Evolutionary conservation across 1,284 basidiomycete genomes (phyloP), one percentile per base, ranked within the genome.

Genomic region (Pterulicium gracile): DNA sequence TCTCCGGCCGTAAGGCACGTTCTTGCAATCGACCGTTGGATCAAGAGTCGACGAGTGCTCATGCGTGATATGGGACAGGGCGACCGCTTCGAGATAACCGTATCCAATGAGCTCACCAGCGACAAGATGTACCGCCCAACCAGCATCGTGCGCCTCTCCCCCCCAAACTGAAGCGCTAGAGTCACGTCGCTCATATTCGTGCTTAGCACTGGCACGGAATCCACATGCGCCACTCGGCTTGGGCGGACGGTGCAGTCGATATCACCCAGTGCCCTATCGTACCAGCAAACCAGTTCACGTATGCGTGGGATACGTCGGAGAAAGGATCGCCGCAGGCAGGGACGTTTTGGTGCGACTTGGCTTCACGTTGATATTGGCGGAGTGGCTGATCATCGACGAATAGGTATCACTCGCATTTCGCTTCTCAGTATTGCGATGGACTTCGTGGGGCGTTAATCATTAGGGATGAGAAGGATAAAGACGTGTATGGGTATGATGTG

Each of bases 51-150:
- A n/a, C n/a, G n/a, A n/a, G n/a, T n/a, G n/a, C n/a, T n/a, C n/a
- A n/a, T n/a, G n/a, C n/a, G n/a, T 32, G 7, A 7, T 32, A n/a
- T n/a, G n/a, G n/a, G n/a, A 32, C 27, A 41, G 39, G 39, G 39
- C 12, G 52, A 55, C 27, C 46, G 47, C 13, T 57, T 60, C 46
- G 46, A 53, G 44, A 55, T 63, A 27, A 58, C 58, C 20, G 62
- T 64, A 27, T 47, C 48, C 24, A 52, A 63, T 45, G 3, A 54
- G 20, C 50, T 64, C 20, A 51, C 49, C 0, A 53, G 62, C 45
- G 43, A 47, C 2, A 56, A 51, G 2, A 58, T 64, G 59, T 49
- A 58, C 18, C 51, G 51, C 34, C 54, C 47, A 3, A 64, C 62
- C 27, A 56, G 56, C 1, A 54, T 63, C 17, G 27, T 32, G n/a